Evolutionary conservation across 2,329 filamentous ascomycete genomes (phyloP).

Genomic region (Penicillium sp.): DNA sequence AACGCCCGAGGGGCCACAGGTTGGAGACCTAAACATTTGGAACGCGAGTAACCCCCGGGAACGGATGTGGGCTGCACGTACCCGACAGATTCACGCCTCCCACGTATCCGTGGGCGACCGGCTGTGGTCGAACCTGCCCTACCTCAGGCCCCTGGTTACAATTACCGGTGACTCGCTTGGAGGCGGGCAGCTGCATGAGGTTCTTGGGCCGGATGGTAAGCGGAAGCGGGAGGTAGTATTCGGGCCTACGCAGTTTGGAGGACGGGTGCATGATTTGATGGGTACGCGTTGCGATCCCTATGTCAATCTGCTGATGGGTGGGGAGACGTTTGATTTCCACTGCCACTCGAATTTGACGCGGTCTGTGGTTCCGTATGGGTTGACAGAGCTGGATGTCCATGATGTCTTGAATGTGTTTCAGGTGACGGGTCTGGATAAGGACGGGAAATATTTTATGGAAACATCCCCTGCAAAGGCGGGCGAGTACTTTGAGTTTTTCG

Average conservation of each 20-base stretch:
- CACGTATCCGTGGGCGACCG: constrained; percentile 73
- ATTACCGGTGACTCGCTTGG: constrained; percentile 68
- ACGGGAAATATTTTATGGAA: constrained; percentile 75
- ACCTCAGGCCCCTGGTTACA: constrained; percentile 72
- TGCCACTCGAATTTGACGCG: constrained; percentile 81
- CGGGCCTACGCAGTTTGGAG: constrained; percentile 56
- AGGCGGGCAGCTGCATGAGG: constrained; percentile 40
- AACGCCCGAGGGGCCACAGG: constrained; percentile 76
- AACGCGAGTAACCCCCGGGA: constrained; percentile 75
- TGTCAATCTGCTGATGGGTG: constrained; percentile 72
- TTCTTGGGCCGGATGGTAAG: constrained; percentile 37
- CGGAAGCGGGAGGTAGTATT: constrained; percentile 43
- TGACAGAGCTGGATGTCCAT: constrained; percentile 75
- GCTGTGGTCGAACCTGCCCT: constrained; percentile 77
- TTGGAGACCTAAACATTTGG: constrained; percentile 84
- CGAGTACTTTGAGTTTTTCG: constrained; percentile 73
- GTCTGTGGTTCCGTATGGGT: constrained; percentile 67
- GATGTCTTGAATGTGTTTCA: constrained; percentile 88
- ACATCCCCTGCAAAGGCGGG: constrained; percentile 49
- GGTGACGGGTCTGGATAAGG: constrained; percentile 72
- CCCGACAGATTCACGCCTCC: constrained; percentile 74
- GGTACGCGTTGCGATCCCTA: constrained; percentile 86
- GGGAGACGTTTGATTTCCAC: constrained; percentile 75
- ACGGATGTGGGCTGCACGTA: constrained; percentile 78
- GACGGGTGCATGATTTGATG: constrained; percentile 74